Evolutionary conservation across 805 yeast species (phyloP).

Genomic region (Kluyveromyces siamensis): DNA sequence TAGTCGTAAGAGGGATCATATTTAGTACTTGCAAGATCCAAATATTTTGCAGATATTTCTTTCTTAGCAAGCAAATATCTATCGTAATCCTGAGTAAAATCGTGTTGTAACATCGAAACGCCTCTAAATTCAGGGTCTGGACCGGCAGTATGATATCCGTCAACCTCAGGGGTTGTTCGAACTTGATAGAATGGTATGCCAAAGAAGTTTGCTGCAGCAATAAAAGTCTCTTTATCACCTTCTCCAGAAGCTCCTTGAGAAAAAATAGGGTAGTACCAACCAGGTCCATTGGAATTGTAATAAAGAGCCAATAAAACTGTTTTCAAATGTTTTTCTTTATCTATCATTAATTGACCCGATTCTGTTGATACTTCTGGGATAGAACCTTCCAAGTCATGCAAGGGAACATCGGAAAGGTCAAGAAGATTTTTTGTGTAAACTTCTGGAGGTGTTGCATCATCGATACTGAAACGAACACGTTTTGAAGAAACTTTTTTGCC

Average conservation of each 20-base stretch:
- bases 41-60: slow-evolving; percentile 5
- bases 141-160: slow-evolving; percentile 26
- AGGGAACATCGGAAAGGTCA: slow-evolving; percentile 28
- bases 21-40: background rate
- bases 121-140: slow-evolving; percentile 21
- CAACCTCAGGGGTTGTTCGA: slow-evolving; percentile 27
- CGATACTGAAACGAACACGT: slow-evolving; percentile 25
- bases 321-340: slow-evolving; percentile 48
- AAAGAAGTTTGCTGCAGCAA: slow-evolving; percentile 54
- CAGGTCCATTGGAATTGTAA: slow-evolving; percentile 60
- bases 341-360: slow-evolving; percentile 59
- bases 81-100: slow-evolving; percentile 40
- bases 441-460: slow-evolving; percentile 14
- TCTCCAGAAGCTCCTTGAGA: slow-evolving; percentile 71
- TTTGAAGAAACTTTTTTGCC: slow-evolving; percentile 30
- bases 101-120: slow-evolving; percentile 39
- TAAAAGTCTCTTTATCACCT: slow-evolving; percentile 74
- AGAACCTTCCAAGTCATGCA: slow-evolving; percentile 55
- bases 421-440: slow-evolving; percentile 5
- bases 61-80: slow-evolving; percentile 9
- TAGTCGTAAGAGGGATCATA: slow-evolving; percentile 11
- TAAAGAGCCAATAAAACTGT: slow-evolving; percentile 52
- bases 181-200: slow-evolving; percentile 46
- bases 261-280: slow-evolving; percentile 55
- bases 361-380: slow-evolving; percentile 62